phyloP scores from a whole-genome alignment of 331 rosid genomes.

The Rhamnella rubrinervis region DNA sequence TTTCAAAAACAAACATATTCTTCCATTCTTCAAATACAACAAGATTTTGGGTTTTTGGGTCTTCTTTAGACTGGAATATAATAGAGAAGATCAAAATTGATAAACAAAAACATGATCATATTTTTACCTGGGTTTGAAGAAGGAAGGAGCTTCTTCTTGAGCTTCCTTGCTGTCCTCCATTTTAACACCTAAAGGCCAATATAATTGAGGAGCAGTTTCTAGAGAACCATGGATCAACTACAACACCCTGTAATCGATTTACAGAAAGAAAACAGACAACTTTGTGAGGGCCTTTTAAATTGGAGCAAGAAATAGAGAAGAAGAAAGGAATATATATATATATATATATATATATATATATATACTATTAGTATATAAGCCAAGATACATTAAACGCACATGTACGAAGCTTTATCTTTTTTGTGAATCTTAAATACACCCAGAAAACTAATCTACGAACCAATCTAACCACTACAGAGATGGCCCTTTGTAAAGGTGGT shows the following conservation, averaged over 20 bases:
- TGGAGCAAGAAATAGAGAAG: constrained; percentile 21
- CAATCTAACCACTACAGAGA: constrained; percentile 30
- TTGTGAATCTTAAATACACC: constrained; percentile 35
- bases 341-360: too few species aligned
- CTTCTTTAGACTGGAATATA: background rate
- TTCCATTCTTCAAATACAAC: background rate
- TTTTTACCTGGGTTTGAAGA: constrained; percentile 45
- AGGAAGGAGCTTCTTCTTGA: constrained; percentile 24
- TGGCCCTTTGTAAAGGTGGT: constrained; percentile 35
- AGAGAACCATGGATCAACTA: constrained; percentile 17
- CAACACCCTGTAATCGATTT: constrained; percentile 31
- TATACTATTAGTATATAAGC: background rate
- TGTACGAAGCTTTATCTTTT: constrained; percentile 22
- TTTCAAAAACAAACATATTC: constrained; percentile 25
- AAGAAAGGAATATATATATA: constrained; percentile 23
- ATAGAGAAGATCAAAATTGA: background rate
- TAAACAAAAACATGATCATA: constrained; percentile 7
- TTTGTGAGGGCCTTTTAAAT: constrained; percentile 7
- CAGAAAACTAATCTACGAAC: constrained; percentile 26
- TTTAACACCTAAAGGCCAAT: constrained; percentile 22
- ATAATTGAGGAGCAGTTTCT: constrained; percentile 26
- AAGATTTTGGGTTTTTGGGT: background rate
- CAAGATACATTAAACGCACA: constrained; percentile 33
- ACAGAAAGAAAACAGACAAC: constrained; percentile 2
- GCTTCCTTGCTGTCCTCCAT: constrained; percentile 19